Base-by-base conservation (phyloP, 495 filamentous ascomycete species). In the Annulohypoxylon moriforme region DNA sequence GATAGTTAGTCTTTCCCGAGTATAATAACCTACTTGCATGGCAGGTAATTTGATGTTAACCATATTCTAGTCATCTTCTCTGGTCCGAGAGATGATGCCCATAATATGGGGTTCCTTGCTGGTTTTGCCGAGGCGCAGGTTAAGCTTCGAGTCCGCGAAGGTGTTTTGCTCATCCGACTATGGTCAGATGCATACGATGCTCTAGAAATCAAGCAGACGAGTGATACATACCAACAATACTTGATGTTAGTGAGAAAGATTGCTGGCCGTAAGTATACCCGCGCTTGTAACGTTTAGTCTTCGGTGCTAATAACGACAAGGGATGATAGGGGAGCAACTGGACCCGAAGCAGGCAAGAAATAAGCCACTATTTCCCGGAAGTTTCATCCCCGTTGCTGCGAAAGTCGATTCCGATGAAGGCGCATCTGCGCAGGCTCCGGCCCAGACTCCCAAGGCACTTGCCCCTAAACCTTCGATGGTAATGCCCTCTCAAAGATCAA, bases 161-260 rank as follows among this genome's bases (percentile, higher is more conserved):
- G 68, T 14, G n/a, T 61, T 0, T 10, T 40, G 0, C 11, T 47
- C 11, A 4, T 49, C 18, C 25, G 38, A 5, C 38, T 66, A 3
- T 66, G 61, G 68, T 18, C 5, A 4, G 68, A 71, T n/a, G 68
- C 68, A 7, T 18, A 49, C 18, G 33, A 34, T 9, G 52, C 60
- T 29, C 33, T 34, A 8, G 25, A 42, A 9, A 7, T 3, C 8
- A 16, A 69, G 8, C 5, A 11, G 5, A 0, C 9, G 1, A 3
- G 27, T 8, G 40, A 42, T 0, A n/a, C 34, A 0, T 42, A 69
- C 24, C 25, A 36, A 1, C 42, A 53, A 4, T 69, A 69, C 52
- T 33, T 59, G 34, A 25, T 27, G 4, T 16, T 42, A 0, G 60
- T 60, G n/a, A 38, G 67, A 40, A 59, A 64, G 44, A 29, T 40